Evolutionary conservation across 352 stramenopile species (phyloP).

Genomic region (Phytophthora pini): DNA sequence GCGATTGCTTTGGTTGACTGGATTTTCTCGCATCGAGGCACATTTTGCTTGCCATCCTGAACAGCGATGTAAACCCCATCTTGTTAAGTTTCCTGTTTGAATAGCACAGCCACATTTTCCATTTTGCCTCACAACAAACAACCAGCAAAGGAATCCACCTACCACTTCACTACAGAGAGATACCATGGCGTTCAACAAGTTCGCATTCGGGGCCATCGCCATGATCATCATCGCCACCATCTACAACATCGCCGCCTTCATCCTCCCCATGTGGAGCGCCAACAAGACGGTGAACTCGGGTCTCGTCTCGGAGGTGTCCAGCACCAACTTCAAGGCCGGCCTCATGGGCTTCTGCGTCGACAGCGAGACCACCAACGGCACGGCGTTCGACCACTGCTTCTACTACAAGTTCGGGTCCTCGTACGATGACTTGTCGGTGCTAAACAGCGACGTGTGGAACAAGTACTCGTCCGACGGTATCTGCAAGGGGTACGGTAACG

Average conservation of each 20-base stretch:
- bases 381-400: slow-evolving; percentile 67
- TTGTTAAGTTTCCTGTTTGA: not conserved
- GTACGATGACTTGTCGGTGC: slow-evolving; percentile 43
- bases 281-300: no score
- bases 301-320: slow-evolving; percentile 1
- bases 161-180: not conserved
- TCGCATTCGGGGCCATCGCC: slow-evolving; percentile 22
- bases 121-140: not conserved
- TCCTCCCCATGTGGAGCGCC: slow-evolving; percentile 25
- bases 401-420: slow-evolving; percentile 65
- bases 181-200: slow-evolving; percentile 23
- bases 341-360: slow-evolving; percentile 49
- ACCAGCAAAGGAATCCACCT: not conserved
- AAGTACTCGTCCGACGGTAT: slow-evolving; percentile 57
- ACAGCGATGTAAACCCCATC: not conserved
- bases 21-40: slow-evolving; percentile 8
- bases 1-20: slow-evolving; percentile 11
- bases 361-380: slow-evolving; percentile 44
- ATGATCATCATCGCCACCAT: slow-evolving; percentile 25
- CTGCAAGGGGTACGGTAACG: slow-evolving; percentile 54
- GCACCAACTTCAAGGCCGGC: slow-evolving; percentile 26
- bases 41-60: not conserved
- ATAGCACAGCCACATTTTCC: not conserved
- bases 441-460: slow-evolving; percentile 37
- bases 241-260: slow-evolving; percentile 25